Conservation (phyloP, 2,329 filamentous ascomycete genomes). For the Aspergillus costaricaensis region DNA sequence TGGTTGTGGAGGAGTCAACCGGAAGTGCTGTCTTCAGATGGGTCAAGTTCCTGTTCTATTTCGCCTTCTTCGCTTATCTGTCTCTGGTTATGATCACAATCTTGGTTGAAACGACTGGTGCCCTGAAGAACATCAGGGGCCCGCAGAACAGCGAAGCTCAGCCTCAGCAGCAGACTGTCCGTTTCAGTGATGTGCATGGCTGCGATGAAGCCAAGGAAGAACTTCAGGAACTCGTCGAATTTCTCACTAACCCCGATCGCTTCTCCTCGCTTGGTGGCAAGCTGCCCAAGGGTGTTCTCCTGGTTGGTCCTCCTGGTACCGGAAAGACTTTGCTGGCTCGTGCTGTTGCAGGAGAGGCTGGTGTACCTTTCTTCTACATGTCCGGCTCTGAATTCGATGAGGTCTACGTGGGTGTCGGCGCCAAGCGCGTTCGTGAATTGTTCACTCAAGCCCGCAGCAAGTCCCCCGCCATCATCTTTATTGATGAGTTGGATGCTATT, state of each 20-base stretch:
- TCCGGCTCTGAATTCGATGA: constrained; percentile 98
- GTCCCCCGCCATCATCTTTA: constrained; percentile 90
- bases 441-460: constrained; percentile 81
- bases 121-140: constrained; percentile 75
- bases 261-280: constrained; percentile 95
- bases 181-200: constrained; percentile 92
- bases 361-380: constrained; percentile 99
- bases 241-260: constrained; percentile 86
- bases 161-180: constrained; percentile 85
- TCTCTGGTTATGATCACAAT: constrained; percentile 78
- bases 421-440: constrained; percentile 93
- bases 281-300: constrained; percentile 91
- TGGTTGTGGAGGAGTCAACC: constrained; percentile 89
- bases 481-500: constrained; percentile 91
- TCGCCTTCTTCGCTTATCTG: constrained; percentile 76
- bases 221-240: constrained; percentile 94
- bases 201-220: constrained; percentile 99
- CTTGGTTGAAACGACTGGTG: constrained; percentile 76
- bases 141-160: constrained; percentile 79
- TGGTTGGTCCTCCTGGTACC: constrained; percentile 93
- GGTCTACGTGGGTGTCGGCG: constrained; percentile 94
- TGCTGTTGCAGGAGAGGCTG: constrained; percentile 93
- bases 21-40: constrained; percentile 81
- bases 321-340: constrained; percentile 95
- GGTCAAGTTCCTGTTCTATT: constrained; percentile 82